phyloP scores from a whole-genome alignment of 495 filamentous ascomycete species.

The Darksidea phi region DNA sequence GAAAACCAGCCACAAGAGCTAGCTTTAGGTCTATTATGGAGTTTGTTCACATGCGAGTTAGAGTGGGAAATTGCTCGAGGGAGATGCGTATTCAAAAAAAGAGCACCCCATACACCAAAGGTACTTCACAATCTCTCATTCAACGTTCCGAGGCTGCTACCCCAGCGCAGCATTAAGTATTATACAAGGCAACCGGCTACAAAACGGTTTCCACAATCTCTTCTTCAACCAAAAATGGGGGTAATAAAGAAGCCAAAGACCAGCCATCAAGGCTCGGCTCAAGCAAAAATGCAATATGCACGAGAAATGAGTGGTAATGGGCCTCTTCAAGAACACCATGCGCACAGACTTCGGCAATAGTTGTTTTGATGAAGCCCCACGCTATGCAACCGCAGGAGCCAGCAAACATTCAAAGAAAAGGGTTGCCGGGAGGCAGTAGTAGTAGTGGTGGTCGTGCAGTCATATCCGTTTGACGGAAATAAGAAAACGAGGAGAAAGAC shows the following conservation, averaged over 20 bases:
- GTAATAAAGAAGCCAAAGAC: neutral
- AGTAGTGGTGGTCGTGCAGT: constrained; percentile 23
- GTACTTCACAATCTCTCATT: too few relatives aligned
- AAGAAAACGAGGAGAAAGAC: neutral
- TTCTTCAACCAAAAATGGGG: neutral
- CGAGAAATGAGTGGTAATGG: neutral
- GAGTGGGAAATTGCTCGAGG: too few relatives aligned
- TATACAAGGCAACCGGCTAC: constrained; percentile 4
- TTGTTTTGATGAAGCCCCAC: neutral
- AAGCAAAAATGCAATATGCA: neutral
- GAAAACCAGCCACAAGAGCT: too few relatives aligned
- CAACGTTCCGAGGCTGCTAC: neutral
- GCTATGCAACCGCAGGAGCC: constrained; percentile 9
- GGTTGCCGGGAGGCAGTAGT: neutral
- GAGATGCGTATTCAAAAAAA: too few relatives aligned
- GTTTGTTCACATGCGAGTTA: too few relatives aligned
- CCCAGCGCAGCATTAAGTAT: constrained; percentile 19
- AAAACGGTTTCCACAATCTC: neutral
- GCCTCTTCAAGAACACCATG: neutral
- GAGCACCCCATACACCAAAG: too few relatives aligned
- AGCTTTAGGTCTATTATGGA: too few relatives aligned
- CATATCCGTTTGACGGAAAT: constrained; percentile 8
- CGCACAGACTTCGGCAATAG: neutral
- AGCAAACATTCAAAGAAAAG: constrained; percentile 28
- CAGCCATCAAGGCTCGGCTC: neutral